Conservation (phyloP, 2,329 filamentous ascomycete species). For the Stromatinia cepivora region DNA sequence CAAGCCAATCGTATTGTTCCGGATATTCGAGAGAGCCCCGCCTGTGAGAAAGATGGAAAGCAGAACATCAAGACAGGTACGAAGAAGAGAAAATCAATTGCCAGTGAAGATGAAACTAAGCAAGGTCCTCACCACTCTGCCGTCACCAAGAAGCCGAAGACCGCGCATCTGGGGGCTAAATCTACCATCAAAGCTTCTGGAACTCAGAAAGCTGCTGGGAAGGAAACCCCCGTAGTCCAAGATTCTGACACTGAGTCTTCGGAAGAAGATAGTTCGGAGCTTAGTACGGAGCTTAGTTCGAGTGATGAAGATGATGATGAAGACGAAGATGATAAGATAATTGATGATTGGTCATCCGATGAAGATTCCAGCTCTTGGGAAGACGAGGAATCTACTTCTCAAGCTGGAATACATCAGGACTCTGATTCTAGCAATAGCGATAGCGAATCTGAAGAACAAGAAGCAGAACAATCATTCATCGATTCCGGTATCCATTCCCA, state of each 20-base stretch:
- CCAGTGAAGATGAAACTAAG: neutral
- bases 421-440: neutral
- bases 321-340: neutral
- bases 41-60: neutral
- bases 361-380: conserved; percentile 3
- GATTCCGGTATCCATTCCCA: neutral
- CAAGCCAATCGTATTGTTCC: neutral
- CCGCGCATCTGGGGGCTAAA: neutral
- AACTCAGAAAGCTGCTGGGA: neutral
- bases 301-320: neutral
- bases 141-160: neutral
- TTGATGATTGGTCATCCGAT: neutral
- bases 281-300: neutral
- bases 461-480: neutral
- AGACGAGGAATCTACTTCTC: neutral
- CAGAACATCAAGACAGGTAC: neutral
- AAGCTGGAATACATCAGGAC: neutral
- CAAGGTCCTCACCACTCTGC: neutral
- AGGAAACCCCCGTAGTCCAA: neutral
- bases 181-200: neutral
- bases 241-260: neutral
- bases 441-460: neutral
- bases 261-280: conserved; percentile 1
- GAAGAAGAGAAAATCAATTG: neutral
- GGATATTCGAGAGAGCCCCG: neutral